phyloP scores from a whole-genome alignment of 164 flowering plant genomes.

The Kalanchoe fedtschenkoi region DNA sequence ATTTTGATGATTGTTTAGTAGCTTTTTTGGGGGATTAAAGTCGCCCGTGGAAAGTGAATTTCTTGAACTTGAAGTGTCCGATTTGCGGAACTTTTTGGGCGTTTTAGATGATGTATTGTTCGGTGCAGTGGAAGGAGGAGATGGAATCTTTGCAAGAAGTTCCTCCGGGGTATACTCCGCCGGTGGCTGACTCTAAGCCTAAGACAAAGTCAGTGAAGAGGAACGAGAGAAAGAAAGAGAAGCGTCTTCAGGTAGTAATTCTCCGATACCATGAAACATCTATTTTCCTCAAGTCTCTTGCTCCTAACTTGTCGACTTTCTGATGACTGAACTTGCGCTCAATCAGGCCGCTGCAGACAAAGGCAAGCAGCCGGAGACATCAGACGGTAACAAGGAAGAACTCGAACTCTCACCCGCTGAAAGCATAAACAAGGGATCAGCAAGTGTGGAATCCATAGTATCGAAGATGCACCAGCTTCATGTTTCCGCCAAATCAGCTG shows the following conservation, averaged over 20 bases:
- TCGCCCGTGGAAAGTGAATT: background rate
- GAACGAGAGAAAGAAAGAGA: constrained; percentile 63
- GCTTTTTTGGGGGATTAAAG: too few species aligned
- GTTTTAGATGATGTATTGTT: background rate
- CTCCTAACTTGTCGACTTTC: constrained; percentile 7
- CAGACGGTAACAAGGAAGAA: constrained; percentile 19
- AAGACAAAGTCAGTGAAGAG: constrained; percentile 58
- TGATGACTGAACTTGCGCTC: constrained; percentile 1
- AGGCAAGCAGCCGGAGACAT: constrained; percentile 26
- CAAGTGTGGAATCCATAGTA: constrained; percentile 35
- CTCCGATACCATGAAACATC: too few species aligned
- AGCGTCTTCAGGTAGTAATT: constrained; percentile 39
- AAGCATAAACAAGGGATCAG: constrained; percentile 20
- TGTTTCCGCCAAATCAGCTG: constrained; percentile 34
- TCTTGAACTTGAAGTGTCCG: background rate
- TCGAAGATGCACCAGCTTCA: constrained; percentile 47
- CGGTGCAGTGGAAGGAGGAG: constrained; percentile 47
- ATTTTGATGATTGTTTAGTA: too few species aligned
- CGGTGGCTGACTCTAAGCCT: constrained; percentile 30
- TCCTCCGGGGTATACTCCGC: constrained; percentile 58
- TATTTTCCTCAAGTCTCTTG: background rate
- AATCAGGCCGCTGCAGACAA: constrained; percentile 70
- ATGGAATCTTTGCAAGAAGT: constrained; percentile 30
- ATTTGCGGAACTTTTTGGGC: background rate
- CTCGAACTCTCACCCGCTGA: constrained; percentile 20